These are phyloP conservation scores for Ilyonectria robusta DNA, from an alignment of 2,329 filamentous ascomycete species.

Conservation along the genomic window DNA sequence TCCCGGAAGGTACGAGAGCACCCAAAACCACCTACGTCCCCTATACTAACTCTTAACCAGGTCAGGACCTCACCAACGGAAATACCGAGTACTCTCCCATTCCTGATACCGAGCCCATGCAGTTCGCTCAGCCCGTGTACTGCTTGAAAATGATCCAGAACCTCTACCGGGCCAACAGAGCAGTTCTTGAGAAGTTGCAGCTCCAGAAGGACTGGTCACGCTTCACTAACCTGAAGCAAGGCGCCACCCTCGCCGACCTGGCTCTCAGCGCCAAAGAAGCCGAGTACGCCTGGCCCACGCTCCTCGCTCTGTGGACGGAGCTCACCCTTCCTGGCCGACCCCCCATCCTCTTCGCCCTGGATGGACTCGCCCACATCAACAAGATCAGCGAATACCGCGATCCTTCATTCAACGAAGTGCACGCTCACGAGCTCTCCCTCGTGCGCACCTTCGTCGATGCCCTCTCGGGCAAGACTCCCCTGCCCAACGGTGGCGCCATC, in stretches of 20 bases:
- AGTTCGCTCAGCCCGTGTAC: slow-evolving; percentile 86
- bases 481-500: slow-evolving; percentile 83
- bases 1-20: slow-evolving; percentile 82
- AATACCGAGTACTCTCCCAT: slow-evolving; percentile 85
- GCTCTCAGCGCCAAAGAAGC: slow-evolving; percentile 80
- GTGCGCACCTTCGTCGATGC: slow-evolving; percentile 82
- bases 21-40: slow-evolving; percentile 2
- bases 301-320: slow-evolving; percentile 86
- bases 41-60: slow-evolving; percentile 52
- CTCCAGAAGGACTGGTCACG: slow-evolving; percentile 61
- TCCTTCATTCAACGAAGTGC: slow-evolving; percentile 79
- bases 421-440: slow-evolving; percentile 87
- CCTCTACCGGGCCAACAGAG: slow-evolving; percentile 80
- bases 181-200: slow-evolving; percentile 69
- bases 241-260: slow-evolving; percentile 77
- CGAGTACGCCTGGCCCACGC: slow-evolving; percentile 84
- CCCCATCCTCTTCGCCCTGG: slow-evolving; percentile 80
- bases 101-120: slow-evolving; percentile 67
- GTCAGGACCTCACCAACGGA: slow-evolving; percentile 84
- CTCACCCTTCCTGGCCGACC: slow-evolving; percentile 69
- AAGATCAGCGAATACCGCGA: slow-evolving; percentile 81
- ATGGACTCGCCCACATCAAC: slow-evolving; percentile 88
- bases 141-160: slow-evolving; percentile 80
- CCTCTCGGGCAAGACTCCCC: slow-evolving; percentile 70
- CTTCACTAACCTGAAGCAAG: slow-evolving; percentile 63